Conservation (phyloP, 2,329 filamentous ascomycete genomes). For the Aspergillus bombycis region DNA sequence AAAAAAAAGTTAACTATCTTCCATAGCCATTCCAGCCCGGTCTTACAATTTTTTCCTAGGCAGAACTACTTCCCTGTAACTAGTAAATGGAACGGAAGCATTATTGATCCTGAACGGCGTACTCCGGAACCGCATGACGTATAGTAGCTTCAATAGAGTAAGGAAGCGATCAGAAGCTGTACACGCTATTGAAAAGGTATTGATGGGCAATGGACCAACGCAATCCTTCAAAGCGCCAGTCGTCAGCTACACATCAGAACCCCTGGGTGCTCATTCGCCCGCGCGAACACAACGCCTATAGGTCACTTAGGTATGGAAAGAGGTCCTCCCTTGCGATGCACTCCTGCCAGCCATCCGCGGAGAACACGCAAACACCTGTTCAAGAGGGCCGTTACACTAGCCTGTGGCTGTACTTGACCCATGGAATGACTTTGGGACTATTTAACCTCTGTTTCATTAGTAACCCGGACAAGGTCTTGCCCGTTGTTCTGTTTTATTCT, state of each 20-base stretch:
- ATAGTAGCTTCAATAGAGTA: neutral
- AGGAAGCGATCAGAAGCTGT: neutral
- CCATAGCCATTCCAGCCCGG: neutral
- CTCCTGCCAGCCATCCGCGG: neutral
- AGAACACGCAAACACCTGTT: constrained; percentile 2
- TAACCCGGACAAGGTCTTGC: neutral
- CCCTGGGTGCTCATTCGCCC: neutral
- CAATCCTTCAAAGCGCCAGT: neutral
- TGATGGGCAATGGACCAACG: neutral
- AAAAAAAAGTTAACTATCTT: neutral
- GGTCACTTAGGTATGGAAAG: neutral
- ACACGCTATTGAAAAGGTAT: neutral
- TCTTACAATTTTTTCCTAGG: neutral
- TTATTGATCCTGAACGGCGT: neutral
- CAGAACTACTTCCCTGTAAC: neutral
- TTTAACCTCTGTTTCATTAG: neutral
- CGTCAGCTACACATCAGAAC: neutral
- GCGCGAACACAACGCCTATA: neutral
- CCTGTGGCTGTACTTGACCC: neutral
- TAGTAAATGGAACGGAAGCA: neutral
- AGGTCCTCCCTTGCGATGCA: neutral
- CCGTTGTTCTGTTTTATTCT: neutral
- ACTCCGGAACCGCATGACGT: neutral
- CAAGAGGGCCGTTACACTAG: neutral
- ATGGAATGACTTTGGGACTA: neutral